Evolutionary conservation across 1,284 basidiomycete species (phyloP), one percentile per base, ranked within the genome.

Genomic region (Leccinum angustisporum): DNA sequence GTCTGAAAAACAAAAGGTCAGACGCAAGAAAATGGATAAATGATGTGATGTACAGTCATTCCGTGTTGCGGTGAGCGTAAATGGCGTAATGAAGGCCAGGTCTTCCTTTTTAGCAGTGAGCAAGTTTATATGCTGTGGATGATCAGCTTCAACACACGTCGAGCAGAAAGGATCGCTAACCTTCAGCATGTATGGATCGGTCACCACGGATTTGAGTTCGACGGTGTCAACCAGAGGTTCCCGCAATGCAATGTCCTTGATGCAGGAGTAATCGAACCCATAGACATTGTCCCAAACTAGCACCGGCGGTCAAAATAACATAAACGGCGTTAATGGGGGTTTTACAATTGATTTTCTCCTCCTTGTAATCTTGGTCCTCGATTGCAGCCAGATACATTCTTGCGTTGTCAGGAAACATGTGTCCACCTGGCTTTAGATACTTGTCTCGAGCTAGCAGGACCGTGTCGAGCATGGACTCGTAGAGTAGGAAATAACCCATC

Each of bases 241-340:
- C 54, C 91, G 86, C 59, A 99, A 81, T 4, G 97, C 97, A 72
- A 99, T 98, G 75, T 98, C 95, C 79, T 99, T 98, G 85, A 99
- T 99, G 78, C 97, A 98, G 54, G 95, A 97, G 79, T 95, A 99
- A 80, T 99, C 95, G 77, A 99, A 99, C 51, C 97, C 97, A 77
- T 99, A 99, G 33, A 99, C 97, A 71, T 98, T 97, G 75, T 98
- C 96, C 97, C 97, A 99, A 83, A 98, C 95, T 97, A 70, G 34
- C 8, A 58, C 33, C 13, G 30, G 54, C 40, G n/a, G 40, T 67
- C 48, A 53, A 51, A 54, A 50, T 33, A 51, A 21, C 36, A 59
- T 34, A 30, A 57, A 61, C 34, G 31, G 56, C 13, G 57, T 36
- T 8, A 27, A 58, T 16, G 14, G 27, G 14, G 27, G 5, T 54